A percentile compares a stretch with the other conserved stretches of the same genome.
Evolutionary conservation across 108 stramenopile species (phyloP).

Genomic region (Nannochloropsis oceanica): DNA sequence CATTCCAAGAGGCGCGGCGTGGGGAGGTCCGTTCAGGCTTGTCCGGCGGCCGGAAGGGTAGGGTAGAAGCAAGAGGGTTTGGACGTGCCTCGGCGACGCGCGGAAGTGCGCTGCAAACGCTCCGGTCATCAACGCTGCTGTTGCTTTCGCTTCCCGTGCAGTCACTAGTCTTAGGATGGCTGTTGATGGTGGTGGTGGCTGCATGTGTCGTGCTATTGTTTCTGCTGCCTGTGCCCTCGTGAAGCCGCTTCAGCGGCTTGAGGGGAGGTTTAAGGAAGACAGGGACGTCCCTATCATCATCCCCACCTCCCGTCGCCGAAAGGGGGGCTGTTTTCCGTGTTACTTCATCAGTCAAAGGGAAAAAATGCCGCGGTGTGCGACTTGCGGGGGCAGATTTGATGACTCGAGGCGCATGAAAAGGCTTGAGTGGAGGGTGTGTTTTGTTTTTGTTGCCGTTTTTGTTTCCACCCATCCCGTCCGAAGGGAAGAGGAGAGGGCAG

Average conservation of each 20-base stretch:
- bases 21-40: too few relatives aligned
- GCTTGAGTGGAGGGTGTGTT: background rate
- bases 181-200: too few relatives aligned
- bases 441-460: background rate
- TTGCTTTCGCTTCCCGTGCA: too few relatives aligned
- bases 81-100: too few relatives aligned
- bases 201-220: too few relatives aligned
- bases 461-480: background rate
- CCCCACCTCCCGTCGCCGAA: background rate
- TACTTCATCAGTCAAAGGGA: background rate
- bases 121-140: too few relatives aligned
- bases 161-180: too few relatives aligned
- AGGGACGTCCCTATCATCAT: background rate
- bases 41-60: too few relatives aligned
- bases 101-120: too few relatives aligned
- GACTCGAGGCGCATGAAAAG: background rate
- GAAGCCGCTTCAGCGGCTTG: background rate
- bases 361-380: background rate
- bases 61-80: too few relatives aligned
- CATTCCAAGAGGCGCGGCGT: too few relatives aligned
- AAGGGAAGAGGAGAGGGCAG: background rate
- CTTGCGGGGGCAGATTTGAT: background rate
- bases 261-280: background rate
- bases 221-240: too few relatives aligned
- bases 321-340: background rate